Percentiles rank a stretch among this genome's conserved stretches.
Conservation (phyloP, 306 rosid genomes). For the Mimosa pudica region DNA sequence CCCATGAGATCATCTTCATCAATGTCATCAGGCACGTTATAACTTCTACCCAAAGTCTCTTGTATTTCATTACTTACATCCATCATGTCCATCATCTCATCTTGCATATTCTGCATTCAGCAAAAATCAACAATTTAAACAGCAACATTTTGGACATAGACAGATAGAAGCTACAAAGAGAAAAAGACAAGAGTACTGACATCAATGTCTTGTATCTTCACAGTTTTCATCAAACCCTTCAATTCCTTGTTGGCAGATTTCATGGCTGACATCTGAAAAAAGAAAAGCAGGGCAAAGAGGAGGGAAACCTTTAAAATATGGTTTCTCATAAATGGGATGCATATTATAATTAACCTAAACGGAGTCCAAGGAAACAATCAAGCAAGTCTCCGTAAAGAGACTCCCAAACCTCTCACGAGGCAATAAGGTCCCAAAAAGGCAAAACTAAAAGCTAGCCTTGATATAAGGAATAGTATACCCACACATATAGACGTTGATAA, state of each 20-base stretch:
- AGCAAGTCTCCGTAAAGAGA: conserved; percentile 40
- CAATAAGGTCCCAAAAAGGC: conserved; percentile 75
- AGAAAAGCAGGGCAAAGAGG: conserved; percentile 14
- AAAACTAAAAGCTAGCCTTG: conserved; percentile 70
- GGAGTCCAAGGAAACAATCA: conserved; percentile 38
- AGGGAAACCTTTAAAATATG: conserved; percentile 15
- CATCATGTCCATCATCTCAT: conserved; percentile 99
- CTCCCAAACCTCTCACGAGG: conserved; percentile 73
- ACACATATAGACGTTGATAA: neutral
- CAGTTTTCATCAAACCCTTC: conserved; percentile 99
- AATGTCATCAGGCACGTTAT: conserved; percentile 92
- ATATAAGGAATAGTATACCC: neutral
- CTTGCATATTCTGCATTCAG: conserved; percentile 80
- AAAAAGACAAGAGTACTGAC: conserved; percentile 52
- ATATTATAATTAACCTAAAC: conserved; percentile 30
- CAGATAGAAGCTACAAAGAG: conserved; percentile 31
- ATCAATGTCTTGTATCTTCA: conserved; percentile 93
- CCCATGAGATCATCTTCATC: conserved; percentile 98
- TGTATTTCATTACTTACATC: conserved; percentile 93
- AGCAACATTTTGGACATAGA: conserved; percentile 9
- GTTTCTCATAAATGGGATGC: conserved; percentile 39
- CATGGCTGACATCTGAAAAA: conserved; percentile 83
- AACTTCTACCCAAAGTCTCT: conserved; percentile 97
- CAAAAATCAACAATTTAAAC: conserved; percentile 26
- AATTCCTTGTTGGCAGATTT: conserved; percentile 96